Evolutionary conservation across 176 grass and related monocot species (phyloP).

Genomic region (Avena sativa): DNA sequence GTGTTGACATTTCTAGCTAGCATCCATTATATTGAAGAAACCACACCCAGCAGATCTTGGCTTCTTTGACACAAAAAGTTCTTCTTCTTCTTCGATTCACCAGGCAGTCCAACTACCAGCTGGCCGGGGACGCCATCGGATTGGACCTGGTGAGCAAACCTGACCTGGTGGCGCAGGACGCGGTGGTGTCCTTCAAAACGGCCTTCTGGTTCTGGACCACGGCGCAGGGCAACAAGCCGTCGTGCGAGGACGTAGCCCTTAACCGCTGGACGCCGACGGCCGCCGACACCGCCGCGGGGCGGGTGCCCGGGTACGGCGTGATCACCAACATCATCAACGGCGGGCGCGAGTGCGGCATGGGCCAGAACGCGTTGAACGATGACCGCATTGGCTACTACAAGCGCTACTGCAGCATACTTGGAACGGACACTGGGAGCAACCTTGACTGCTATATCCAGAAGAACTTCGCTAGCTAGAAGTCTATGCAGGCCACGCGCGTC

Average conservation of each 20-base stretch:
- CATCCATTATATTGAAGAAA: too few relatives aligned
- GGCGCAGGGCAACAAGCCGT: background rate
- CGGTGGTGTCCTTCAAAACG: background rate
- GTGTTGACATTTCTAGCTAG: background rate
- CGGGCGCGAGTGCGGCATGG: constrained; percentile 47
- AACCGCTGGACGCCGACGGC: background rate
- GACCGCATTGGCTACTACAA: constrained; percentile 19
- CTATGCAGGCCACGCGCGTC: too few relatives aligned
- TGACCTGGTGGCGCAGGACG: background rate
- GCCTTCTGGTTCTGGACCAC: constrained; percentile 3
- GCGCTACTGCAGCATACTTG: background rate
- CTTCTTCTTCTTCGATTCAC: background rate
- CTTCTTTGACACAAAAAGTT: background rate
- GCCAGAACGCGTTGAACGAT: background rate
- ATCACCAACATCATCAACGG: constrained; percentile 74
- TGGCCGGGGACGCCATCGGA: background rate
- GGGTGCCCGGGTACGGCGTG: constrained; percentile 47
- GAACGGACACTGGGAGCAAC: background rate
- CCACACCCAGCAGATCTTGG: background rate
- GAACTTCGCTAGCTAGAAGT: background rate
- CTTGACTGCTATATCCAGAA: background rate
- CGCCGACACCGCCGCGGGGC: constrained; percentile 16
- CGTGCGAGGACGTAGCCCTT: background rate
- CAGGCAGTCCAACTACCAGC: background rate
- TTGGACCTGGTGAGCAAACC: background rate